Conservation (phyloP, 1,284 basidiomycete species). For the Puccinia hordei region DNA sequence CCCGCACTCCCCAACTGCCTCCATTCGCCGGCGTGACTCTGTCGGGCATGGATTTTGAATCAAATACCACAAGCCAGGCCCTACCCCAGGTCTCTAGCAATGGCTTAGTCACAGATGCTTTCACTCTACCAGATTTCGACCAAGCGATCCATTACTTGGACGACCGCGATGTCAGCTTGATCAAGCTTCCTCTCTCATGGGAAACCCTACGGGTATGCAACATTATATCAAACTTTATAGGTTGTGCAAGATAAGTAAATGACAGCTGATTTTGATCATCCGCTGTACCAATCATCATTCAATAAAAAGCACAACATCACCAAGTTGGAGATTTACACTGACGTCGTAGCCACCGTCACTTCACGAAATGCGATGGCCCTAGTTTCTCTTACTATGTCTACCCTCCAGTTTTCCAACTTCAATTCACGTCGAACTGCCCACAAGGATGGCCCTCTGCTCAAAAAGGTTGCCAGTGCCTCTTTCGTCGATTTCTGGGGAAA, state of each 20-base stretch:
- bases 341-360: conserved; percentile 23
- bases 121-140: conserved; percentile 12
- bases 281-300: background rate
- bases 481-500: conserved; percentile 23
- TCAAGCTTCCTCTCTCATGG: conserved; percentile 27
- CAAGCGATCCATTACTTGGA: conserved; percentile 20
- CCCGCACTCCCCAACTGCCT: conserved; percentile 8
- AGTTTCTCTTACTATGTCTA: conserved; percentile 1
- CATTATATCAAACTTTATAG: background rate
- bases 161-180: background rate
- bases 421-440: background rate
- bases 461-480: background rate
- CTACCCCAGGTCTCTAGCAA: background rate
- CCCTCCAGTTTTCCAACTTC: background rate
- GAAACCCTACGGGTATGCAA: background rate
- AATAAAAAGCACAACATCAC: conserved; percentile 14
- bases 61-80: background rate
- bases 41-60: conserved; percentile 13
- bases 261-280: background rate
- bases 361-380: background rate
- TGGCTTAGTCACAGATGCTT: background rate
- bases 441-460: background rate
- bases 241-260: background rate
- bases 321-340: background rate
- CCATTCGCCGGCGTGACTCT: conserved; percentile 18